Evolutionary conservation across 352 stramenopile species (phyloP), one percentile per base, ranked within the genome.

Genomic region (Phytopythium helicoides): DNA sequence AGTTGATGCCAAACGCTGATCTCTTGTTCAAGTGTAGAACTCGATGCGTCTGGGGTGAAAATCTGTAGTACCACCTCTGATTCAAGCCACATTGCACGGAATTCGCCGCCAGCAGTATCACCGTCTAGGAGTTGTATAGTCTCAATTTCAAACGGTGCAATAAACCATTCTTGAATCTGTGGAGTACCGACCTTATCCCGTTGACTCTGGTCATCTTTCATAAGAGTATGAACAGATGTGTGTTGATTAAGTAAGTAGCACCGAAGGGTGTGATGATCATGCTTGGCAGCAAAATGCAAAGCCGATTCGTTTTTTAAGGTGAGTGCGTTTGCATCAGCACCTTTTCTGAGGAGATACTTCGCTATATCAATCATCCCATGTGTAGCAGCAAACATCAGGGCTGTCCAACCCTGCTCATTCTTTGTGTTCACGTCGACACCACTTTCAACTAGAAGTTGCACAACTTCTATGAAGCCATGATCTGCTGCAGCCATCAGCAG

Each of bases 31-130:
- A 59, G 59, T 3, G 44, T 3, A 3, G 42, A 31, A 3, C 23
- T 7, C 3, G 56, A n/a, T n/a, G n/a, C n/a, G n/a, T n/a, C 35
- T 22, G 41, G 42, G n/a, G 51, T 22, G 11, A 52, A 54, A 2
- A 59, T n/a, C 23, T 59, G 54, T 4, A 59, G 36, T 12, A 58
- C 51, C 21, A 37, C 42, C 19, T 59, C 56, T 3, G 56, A 35
- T 28, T 59, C 56, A 2, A 64, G 12, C 50, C 50, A 64, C 44
- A 44, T 64, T 7, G 41, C 56, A 21, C n/a, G n/a, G n/a, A n/a
- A n/a, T n/a, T n/a, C n/a, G n/a, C n/a, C n/a, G n/a, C n/a, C n/a
- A n/a, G n/a, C 15, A 50, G 7, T 47, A 64, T 9, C 50, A 41
- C 6, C n/a, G 5, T 2, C 6, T 6, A 15, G 5, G n/a, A 10